Evolutionary conservation across 257 asterid species (phyloP).

Genomic region (Lycium barbarum): DNA sequence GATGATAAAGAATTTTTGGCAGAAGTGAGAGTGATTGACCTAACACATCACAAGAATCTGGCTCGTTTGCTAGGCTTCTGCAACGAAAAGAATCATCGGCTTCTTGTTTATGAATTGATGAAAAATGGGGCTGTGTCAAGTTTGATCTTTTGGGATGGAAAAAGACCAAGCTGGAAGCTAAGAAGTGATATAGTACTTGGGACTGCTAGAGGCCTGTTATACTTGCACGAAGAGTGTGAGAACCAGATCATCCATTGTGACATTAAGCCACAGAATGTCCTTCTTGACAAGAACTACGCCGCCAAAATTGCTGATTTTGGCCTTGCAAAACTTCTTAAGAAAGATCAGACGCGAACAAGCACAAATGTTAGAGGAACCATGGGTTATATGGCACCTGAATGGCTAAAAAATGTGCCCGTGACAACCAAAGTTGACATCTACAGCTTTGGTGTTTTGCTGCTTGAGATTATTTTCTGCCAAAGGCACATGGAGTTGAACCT

Average conservation of each 20-base stretch:
- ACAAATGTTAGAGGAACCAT: constrained; percentile 62
- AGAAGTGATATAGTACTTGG: constrained; percentile 57
- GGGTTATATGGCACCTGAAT: constrained; percentile 74
- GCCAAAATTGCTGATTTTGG: constrained; percentile 74
- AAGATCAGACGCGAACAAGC: constrained; percentile 53
- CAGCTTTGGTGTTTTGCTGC: constrained; percentile 59
- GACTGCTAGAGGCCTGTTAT: constrained; percentile 61
- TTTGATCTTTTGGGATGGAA: constrained; percentile 43
- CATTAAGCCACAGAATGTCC: constrained; percentile 69
- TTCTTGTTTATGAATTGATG: constrained; percentile 61
- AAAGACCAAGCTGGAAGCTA: constrained; percentile 48
- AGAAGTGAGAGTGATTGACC: constrained; percentile 56
- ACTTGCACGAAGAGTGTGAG: constrained; percentile 66
- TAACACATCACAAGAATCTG: constrained; percentile 68
- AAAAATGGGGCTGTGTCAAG: constrained; percentile 53
- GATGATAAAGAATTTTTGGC: constrained; percentile 57
- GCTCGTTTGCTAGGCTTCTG: constrained; percentile 63
- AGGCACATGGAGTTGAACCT: constrained; percentile 25
- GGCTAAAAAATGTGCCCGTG: constrained; percentile 57
- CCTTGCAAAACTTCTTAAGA: constrained; percentile 58
- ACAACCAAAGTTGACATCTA: constrained; percentile 65
- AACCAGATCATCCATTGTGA: constrained; percentile 73
- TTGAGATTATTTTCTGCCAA: constrained; percentile 45
- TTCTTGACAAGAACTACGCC: constrained; percentile 50
- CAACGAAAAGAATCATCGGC: constrained; percentile 44